Conservation (phyloP, 257 asterid genomes). For the Eustoma russellianum region DNA sequence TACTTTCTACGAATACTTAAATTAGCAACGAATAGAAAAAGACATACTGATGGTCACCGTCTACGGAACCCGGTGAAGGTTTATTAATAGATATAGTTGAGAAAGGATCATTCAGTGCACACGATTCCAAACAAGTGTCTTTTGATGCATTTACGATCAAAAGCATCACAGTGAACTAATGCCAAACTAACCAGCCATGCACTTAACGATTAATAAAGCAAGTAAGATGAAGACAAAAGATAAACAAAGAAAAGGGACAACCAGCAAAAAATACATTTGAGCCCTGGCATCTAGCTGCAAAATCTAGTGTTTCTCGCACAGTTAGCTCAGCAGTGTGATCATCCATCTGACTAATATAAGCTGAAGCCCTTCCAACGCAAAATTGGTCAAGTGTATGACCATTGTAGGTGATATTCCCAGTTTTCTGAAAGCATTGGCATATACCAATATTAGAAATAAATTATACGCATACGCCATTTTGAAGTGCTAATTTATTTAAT, state of each 20-base stretch:
- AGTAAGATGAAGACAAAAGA: background rate
- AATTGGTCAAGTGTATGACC: slow-evolving; percentile 58
- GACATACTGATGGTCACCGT: no score
- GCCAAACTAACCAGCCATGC: no score
- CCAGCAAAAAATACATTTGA: slow-evolving; percentile 62
- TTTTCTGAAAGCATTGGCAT: slow-evolving; percentile 39
- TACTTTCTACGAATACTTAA: no score
- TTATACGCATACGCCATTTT: no score
- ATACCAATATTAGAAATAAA: no score
- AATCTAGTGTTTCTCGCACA: slow-evolving; percentile 75
- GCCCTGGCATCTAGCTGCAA: slow-evolving; percentile 85
- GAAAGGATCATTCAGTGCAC: background rate
- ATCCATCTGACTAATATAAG: slow-evolving; percentile 79
- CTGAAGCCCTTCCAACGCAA: slow-evolving; percentile 60
- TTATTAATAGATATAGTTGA: background rate
- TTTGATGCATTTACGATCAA: background rate
- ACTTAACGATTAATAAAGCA: background rate
- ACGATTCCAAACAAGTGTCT: background rate
- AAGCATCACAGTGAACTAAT: background rate
- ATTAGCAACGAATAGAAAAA: no score
- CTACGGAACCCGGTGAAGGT: no score
- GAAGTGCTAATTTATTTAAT: no score
- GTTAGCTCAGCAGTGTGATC: slow-evolving; percentile 78
- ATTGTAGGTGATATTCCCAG: slow-evolving; percentile 56
- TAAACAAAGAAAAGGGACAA: slow-evolving; percentile 3